Base-by-base conservation (phyloP, 148 eudicot genomes). In the Beta vulgaris region DNA sequence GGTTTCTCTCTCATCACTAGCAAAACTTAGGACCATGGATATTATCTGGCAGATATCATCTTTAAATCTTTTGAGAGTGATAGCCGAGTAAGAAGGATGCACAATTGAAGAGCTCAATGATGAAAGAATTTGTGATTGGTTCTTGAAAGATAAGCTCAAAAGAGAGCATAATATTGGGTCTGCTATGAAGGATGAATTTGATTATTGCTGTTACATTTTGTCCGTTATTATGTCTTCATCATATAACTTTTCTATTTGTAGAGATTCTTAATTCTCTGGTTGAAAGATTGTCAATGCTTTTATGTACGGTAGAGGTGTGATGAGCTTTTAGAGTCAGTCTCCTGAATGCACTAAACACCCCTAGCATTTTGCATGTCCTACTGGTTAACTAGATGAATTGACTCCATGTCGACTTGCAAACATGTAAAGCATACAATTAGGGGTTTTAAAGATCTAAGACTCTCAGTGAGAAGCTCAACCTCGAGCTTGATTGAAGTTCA, bases 121-220 rank as follows among this genome's bases (percentile, higher is more conserved):
- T n/a, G 98, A 97, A 59, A 88, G 65, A 58, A 35, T 91, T 25
- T 87, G 97, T 79, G 98, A 93, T 81, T 93, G 98, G 97, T 93
- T 93, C 69, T 49, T 93, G 53, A 93, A 93, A 79, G 98, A 93
- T 73, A 93, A 90, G 85, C 88, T 93, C 5, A 93, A 84, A 71
- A 79, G 95, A 71, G 97, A 91, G 75, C 98, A 93, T 67, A 86
- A 91, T 71, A 53, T 87, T 78, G 98, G 88, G 0, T 84, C 91
- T 55, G 93, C 96, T 40, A 90, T 93, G 86, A 90, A 49, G 83
- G 85, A 44, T 14, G 15, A 44, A 18, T 44, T 44, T 44, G 19
- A 4, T 18, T 14, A 11, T 44, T 4, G 3, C 49, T 44, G 49
- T n/a, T n/a, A n/a, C n/a, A n/a, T n/a, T n/a, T n/a, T n/a, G n/a